Base-by-base conservation (phyloP, 2,329 filamentous ascomycete genomes). In the Microsporum audouinii region DNA sequence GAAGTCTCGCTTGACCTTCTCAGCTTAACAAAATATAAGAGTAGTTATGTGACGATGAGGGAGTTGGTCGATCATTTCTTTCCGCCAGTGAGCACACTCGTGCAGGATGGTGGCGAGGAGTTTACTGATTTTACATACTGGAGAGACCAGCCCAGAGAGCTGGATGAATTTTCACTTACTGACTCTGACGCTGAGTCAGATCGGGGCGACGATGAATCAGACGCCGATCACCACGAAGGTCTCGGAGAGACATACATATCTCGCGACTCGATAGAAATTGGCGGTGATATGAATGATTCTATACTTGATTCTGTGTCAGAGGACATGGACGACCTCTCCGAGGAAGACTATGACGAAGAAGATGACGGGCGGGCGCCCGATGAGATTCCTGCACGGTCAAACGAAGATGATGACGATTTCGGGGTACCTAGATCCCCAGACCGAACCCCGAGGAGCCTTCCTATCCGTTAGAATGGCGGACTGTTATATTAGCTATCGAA, bases 61-160 rank as follows among this genome's bases (percentile, higher is more conserved):
- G 95, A 99, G 73, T 87, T 99, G 62, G 89, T 99, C 5, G 94
- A 99, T 71, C 94, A 99, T 74, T 97, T 96, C 77, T 99, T 99
- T 73, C 94, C 94, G 5, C 90, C 95, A 1, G 87, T 95, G 10
- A 89, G 87, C 65, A 86, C 91, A 31, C 80, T 99, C 34, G 86
- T 96, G 17, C 90, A 88, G 68, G 88, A 88, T 51, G 92, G 91
- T 23, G 92, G 91, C 10, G 94, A 97, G 72, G 88, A 95, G 61
- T 99, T 89, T 70, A 99, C 94, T 0, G 94, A 99, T 72, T 99
- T 99, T 75, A 92, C 86, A 61, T 99, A 95, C 76, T 99, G 94
- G 94, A 83, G 95, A 64, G 88, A 95, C 64, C 81, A 82, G 56
- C 89, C 91, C 1, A 80, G 92, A 14, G 90, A 95, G 58, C 76